Conservation (phyloP, 768 basidiomycete species). For the Pisolithus marmoratus region DNA sequence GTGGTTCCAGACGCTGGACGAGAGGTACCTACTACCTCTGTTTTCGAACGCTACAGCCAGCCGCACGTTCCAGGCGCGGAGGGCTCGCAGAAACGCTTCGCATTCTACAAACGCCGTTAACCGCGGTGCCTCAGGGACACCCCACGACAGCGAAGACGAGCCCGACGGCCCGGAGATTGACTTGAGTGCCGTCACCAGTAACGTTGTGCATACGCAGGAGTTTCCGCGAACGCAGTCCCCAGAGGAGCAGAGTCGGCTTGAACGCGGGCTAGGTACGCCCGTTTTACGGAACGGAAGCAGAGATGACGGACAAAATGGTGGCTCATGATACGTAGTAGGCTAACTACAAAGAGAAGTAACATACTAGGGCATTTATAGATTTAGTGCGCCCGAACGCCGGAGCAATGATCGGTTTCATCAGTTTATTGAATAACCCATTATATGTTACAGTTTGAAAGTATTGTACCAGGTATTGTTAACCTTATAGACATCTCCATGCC, state of each 20-base stretch:
- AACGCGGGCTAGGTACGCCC: constrained; percentile 62
- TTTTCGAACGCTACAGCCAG: constrained; percentile 92
- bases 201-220: constrained; percentile 7
- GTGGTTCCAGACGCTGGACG: constrained; percentile 95
- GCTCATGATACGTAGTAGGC: neutral
- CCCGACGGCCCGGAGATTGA: constrained; percentile 40
- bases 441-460: no score
- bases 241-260: constrained; percentile 49
- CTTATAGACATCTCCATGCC: no score
- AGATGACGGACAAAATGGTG: constrained; percentile 16
- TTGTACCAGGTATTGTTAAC: no score
- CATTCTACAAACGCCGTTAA: constrained; percentile 17
- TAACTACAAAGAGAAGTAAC: neutral
- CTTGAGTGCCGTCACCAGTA: constrained; percentile 28
- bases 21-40: constrained; percentile 87
- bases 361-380: neutral
- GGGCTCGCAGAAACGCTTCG: constrained; percentile 47
- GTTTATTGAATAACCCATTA: no score
- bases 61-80: constrained; percentile 76
- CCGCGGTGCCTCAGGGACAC: constrained; percentile 25
- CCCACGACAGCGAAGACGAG: constrained; percentile 36
- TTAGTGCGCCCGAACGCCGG: neutral
- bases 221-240: constrained; percentile 20
- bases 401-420: neutral
- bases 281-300: constrained; percentile 45